Evolutionary conservation across 495 filamentous ascomycete species (phyloP), one percentile per base, ranked within the genome.

Genomic region (Lasiosphaeris hirsuta): DNA sequence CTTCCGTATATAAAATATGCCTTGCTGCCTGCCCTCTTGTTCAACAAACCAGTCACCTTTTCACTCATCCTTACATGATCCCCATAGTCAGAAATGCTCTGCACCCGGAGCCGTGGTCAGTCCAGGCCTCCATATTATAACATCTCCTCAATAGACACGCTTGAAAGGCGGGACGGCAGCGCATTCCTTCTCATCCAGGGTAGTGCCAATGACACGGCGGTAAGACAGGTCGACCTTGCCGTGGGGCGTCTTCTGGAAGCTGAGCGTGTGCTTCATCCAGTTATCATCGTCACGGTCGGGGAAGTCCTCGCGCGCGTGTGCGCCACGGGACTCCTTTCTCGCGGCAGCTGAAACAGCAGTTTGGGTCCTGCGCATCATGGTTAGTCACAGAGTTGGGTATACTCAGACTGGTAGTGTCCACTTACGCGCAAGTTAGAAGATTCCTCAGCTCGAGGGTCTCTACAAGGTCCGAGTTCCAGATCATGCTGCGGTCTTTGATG

Each of bases 181-280:
- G 83, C 91, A 96, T 81, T 96, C 90, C 57, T 78, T 84, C 80
- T 90, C 90, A 71, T 96, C 92, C 61, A 96, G 78, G 15, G 92
- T 96, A 57, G 81, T 81, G 61, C 78, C 79, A 55, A 88, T 83
- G 56, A 96, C 92, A 48, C 77, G 77, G 72, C 92, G 80, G 79
- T 96, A 96, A 55, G 78, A 76, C 35, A 96, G 73, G 43, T 92
- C 85, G 48, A 92, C 81, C 73, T 86, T 80, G 60, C 88, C 88
- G 65, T 93, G 90, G 43, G 88, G 86, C 68, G 86, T 71, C 86
- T 90, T 91, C 83, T 97, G 93, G 85, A 86, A 97, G 64, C 84
- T 88, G 61, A 97, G 82, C 37, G 87, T 96, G 82, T 97, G 93
- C 84, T 96, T 97, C 93, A 96, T 97, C 94, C 94, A 97, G 63